These are phyloP conservation scores for Globisporangium irregulare DNA, from an alignment of 352 stramenopile genomes.

Conservation along the genomic window DNA sequence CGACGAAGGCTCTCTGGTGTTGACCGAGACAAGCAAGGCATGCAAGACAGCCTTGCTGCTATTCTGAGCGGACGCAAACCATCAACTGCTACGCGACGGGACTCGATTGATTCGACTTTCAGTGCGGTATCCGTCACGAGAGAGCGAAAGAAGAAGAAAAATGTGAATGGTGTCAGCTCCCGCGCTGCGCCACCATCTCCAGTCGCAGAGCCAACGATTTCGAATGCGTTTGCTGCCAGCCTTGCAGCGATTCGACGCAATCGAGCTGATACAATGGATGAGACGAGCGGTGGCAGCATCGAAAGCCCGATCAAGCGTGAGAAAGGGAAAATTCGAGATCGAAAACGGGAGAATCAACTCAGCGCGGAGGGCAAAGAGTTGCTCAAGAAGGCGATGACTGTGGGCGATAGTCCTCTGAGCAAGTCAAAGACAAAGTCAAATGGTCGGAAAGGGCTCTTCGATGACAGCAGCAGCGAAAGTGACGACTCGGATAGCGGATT, in stretches of 20 bases:
- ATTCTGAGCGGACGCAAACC: constrained; percentile 53
- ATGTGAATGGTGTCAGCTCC: constrained; percentile 2
- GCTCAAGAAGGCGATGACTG: constrained; percentile 56
- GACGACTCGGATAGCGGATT: constrained; percentile 48
- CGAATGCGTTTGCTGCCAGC: constrained; percentile 71
- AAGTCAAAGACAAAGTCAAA: constrained; percentile 27
- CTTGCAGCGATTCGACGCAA: constrained; percentile 73
- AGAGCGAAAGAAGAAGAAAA: constrained; percentile 25
- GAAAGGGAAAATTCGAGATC: constrained; percentile 33
- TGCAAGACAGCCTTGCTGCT: constrained; percentile 59
- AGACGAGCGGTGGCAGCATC: constrained; percentile 23
- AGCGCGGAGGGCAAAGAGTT: constrained; percentile 79
- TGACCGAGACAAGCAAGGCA: constrained; percentile 36
- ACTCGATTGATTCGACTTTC: constrained; percentile 55
- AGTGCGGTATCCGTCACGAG: constrained; percentile 28
- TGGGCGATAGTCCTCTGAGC: constrained; percentile 18
- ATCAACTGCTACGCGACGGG: constrained; percentile 24
- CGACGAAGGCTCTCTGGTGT: constrained; percentile 34
- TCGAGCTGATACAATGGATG: constrained; percentile 58
- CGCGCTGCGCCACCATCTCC: neutral
- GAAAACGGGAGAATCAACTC: constrained; percentile 66
- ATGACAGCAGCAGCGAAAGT: constrained; percentile 63
- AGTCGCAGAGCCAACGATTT: constrained; percentile 33
- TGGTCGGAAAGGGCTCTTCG: constrained; percentile 70
- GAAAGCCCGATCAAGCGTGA: constrained; percentile 20